Conservation (phyloP, 148 eudicot genomes). For the Rheum nobile region DNA sequence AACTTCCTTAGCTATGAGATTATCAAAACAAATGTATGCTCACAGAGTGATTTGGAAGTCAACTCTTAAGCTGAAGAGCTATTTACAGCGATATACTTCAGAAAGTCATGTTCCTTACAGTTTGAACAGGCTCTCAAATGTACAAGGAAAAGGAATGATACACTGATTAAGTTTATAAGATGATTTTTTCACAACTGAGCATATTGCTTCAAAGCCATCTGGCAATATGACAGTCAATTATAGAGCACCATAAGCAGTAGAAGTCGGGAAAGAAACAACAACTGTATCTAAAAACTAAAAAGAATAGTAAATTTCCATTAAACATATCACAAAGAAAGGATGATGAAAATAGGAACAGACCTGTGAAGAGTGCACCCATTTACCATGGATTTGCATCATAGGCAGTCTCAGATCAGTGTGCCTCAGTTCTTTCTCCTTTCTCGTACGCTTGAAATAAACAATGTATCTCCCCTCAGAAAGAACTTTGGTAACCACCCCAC, state of each 20-base stretch:
- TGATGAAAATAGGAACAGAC: conserved; percentile 16
- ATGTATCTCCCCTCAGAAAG: conserved; percentile 30
- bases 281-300: background rate
- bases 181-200: background rate
- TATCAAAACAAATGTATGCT: background rate
- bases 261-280: background rate
- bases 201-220: background rate
- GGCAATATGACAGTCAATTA: background rate
- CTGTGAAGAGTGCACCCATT: conserved; percentile 27
- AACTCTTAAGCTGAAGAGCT: background rate
- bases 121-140: background rate
- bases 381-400: conserved; percentile 29
- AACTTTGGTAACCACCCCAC: conserved; percentile 31
- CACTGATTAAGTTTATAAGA: background rate
- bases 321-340: background rate
- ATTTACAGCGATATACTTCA: background rate
- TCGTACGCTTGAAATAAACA: conserved; percentile 29
- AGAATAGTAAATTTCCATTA: background rate
- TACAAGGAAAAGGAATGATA: background rate
- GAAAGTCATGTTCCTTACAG: background rate
- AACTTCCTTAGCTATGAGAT: background rate
- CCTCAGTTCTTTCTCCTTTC: conserved; percentile 27
- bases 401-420: conserved; percentile 27
- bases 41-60: background rate
- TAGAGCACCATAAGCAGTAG: background rate